phyloP scores from a whole-genome alignment of 2,329 filamentous ascomycete genomes.

The Cercospora sp. region DNA sequence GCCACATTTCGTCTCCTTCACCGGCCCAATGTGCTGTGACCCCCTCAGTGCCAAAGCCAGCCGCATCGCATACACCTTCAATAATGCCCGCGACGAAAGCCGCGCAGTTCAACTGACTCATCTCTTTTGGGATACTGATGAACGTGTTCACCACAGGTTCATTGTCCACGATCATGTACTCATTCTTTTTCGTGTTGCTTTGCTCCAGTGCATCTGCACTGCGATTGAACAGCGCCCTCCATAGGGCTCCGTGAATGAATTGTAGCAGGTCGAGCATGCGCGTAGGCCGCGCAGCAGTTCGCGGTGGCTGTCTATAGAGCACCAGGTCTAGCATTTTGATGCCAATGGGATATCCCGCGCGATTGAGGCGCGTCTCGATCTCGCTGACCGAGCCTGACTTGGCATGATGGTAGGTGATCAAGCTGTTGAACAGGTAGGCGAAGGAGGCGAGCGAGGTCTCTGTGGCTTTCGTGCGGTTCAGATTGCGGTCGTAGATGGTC shows the following conservation, averaged over 20 bases:
- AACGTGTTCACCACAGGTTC: slow-evolving; percentile 94
- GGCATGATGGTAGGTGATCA: slow-evolving; percentile 92
- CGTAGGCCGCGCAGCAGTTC: slow-evolving; percentile 70
- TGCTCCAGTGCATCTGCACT: slow-evolving; percentile 92
- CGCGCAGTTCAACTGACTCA: slow-evolving; percentile 94
- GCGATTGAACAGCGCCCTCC: slow-evolving; percentile 87
- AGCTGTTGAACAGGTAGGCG: slow-evolving; percentile 93
- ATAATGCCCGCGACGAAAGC: slow-evolving; percentile 94
- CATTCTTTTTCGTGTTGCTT: slow-evolving; percentile 78
- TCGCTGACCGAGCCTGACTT: slow-evolving; percentile 91
- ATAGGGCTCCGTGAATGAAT: slow-evolving; percentile 90
- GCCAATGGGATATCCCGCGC: slow-evolving; percentile 79
- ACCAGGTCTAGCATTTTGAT: slow-evolving; percentile 93
- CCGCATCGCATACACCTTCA: slow-evolving; percentile 92
- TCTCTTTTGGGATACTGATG: slow-evolving; percentile 88
- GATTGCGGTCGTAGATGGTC: slow-evolving; percentile 94
- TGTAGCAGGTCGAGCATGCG: slow-evolving; percentile 89
- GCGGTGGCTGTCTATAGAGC: slow-evolving; percentile 74
- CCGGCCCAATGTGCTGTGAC: slow-evolving; percentile 79
- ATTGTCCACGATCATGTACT: slow-evolving; percentile 99
- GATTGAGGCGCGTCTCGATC: slow-evolving; percentile 60
- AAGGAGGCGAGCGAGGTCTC: slow-evolving; percentile 93
- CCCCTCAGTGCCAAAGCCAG: slow-evolving; percentile 76
- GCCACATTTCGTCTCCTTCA: slow-evolving; percentile 73
- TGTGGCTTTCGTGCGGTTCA: slow-evolving; percentile 83